Evolutionary conservation across 2,329 filamentous ascomycete genomes (phyloP), one percentile per base, ranked within the genome.

Genomic region (Neofusicoccum laricinum): DNA sequence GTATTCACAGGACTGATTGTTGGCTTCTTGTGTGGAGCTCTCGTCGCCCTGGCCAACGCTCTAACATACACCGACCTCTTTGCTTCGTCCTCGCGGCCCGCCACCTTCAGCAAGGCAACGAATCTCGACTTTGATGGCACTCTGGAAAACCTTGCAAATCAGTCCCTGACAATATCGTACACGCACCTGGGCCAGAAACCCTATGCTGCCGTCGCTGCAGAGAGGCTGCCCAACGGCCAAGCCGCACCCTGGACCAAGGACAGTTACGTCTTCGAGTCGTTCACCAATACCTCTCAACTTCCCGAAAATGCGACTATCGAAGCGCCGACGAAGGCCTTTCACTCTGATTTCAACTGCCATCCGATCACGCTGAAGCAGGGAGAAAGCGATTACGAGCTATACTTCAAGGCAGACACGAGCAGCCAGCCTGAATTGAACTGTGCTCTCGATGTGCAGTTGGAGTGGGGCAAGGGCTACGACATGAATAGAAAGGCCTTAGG

Each of bases 191-290:
- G 50, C 19, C 51, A 49, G 11, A 43, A 64, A 12, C 51, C 62
- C 3, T 64, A 64, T 19, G 62, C 62, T 36, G 62, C 62, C 15
- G 51, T 64, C 10, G 46, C 36, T 6, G 62, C 62, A 2, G 51
- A 64, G 36, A 14, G 12, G 5, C 41, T 64, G 32, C 62, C 62
- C 12, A 64, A 64, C 25, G 62, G 61, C 25, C 62, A 49, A 34
- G 43, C 62, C 8, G 62, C 50, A 1, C 40, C 62, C 2, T 64
- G 62, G 62, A 50, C 62, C 6, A 38, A 57, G 17, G 62, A 64
- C 19, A 51, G 51, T 32, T 58, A 64, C 10, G 62, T 58, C 19
- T 64, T 64, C 19, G 62, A 58, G 19, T 64, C 62, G 7, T 64
- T 64, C 40, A 55, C 49, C 61, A 63, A 63, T 8, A 48, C 48